Evolutionary conservation across 2,329 filamentous ascomycete species (phyloP).

Genomic region (Diaporthe destruens): DNA sequence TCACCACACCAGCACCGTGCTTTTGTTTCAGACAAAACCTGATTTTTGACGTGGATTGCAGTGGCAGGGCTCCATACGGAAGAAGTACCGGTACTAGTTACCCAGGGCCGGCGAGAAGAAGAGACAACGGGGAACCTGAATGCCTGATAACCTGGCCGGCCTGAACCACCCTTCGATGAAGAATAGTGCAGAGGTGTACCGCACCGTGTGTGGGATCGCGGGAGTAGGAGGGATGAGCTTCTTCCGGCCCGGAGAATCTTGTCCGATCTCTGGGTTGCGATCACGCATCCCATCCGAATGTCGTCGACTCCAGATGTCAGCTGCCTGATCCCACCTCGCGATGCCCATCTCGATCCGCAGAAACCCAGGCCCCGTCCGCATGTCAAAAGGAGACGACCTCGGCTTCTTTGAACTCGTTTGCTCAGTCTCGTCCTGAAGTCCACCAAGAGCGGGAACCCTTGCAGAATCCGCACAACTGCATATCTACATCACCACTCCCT

Average conservation of each 20-base stretch:
- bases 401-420: conserved; percentile 38
- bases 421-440: neutral
- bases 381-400: conserved; percentile 40
- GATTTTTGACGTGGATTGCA: neutral
- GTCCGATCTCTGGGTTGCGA: conserved; percentile 2
- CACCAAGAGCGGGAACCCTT: conserved; percentile 29
- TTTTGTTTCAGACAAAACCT: conserved; percentile 21
- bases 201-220: neutral
- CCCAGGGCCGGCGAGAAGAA: neutral
- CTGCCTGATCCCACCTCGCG: neutral
- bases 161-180: conserved; percentile 6
- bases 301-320: neutral
- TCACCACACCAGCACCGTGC: conserved; percentile 6
- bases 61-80: conserved; percentile 1
- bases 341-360: conserved; percentile 4
- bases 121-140: neutral
- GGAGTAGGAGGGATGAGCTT: neutral
- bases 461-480: conserved; percentile 38
- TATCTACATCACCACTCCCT: conserved; percentile 36
- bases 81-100: no score
- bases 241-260: conserved; percentile 16
- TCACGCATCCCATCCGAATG: neutral
- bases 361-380: conserved; percentile 34
- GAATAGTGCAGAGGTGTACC: neutral
- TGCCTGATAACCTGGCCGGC: conserved; percentile 7